These are phyloP conservation scores for Penicillium psychrosexuale DNA, from an alignment of 2,329 filamentous ascomycete genomes.

Conservation along the genomic window DNA sequence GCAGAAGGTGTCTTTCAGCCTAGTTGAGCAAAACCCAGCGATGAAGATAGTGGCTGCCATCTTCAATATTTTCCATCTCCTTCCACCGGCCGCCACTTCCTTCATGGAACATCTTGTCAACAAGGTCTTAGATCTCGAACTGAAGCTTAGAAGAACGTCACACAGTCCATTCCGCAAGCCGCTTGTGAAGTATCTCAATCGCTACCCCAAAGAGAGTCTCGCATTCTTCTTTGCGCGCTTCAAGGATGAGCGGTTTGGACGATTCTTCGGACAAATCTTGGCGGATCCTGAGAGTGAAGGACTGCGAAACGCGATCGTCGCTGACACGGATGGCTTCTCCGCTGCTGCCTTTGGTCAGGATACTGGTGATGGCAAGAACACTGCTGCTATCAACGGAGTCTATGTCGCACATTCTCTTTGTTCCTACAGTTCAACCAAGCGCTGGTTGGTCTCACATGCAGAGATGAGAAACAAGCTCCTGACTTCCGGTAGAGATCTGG, in stretches of 20 bases:
- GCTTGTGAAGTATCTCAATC: conserved; percentile 87
- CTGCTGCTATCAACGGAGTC: conserved; percentile 80
- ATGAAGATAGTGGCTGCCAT: conserved; percentile 96
- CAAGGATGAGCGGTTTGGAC: conserved; percentile 80
- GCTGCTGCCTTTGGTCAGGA: conserved; percentile 63
- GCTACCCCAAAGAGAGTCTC: conserved; percentile 88
- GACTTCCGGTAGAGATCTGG: conserved; percentile 70
- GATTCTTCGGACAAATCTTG: conserved; percentile 86
- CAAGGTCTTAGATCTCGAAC: conserved; percentile 83
- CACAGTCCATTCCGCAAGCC: conserved; percentile 89
- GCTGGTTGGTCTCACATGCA: conserved; percentile 61
- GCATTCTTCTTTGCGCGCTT: conserved; percentile 72
- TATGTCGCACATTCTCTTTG: conserved; percentile 79
- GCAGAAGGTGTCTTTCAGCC: conserved; percentile 88
- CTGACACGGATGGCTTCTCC: conserved; percentile 70
- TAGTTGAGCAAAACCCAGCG: conserved; percentile 85
- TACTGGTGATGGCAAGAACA: conserved; percentile 65
- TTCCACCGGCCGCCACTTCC: conserved; percentile 81
- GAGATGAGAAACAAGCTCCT: conserved; percentile 59
- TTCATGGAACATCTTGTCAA: conserved; percentile 91
- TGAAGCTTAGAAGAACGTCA: conserved; percentile 77
- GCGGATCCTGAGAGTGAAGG: conserved; percentile 69
- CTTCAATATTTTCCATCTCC: conserved; percentile 94
- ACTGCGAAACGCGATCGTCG: conserved; percentile 70
- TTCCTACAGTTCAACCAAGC: conserved; percentile 60